phyloP scores from a whole-genome alignment of 2,329 filamentous ascomycete species.

The Pezicula neosporulosa region DNA sequence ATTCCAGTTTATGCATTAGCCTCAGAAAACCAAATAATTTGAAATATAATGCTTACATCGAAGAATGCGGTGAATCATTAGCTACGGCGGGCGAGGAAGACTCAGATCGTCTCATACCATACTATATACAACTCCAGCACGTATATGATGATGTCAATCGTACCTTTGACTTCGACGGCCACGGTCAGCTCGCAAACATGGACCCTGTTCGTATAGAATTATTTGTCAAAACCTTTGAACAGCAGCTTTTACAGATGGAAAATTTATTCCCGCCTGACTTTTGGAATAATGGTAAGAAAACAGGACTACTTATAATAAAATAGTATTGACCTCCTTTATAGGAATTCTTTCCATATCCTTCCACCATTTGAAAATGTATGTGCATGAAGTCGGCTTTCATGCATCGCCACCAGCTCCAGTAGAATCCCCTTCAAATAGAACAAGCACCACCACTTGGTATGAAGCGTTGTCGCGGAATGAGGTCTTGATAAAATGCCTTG shows the following conservation, averaged over 20 bases:
- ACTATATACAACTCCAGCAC: slow-evolving; percentile 20
- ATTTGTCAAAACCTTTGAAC: slow-evolving; percentile 19
- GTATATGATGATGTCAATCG: slow-evolving; percentile 23
- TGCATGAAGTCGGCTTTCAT: slow-evolving; percentile 24
- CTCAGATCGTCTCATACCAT: slow-evolving; percentile 21
- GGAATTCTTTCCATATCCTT: slow-evolving; percentile 11
- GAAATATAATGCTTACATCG: slow-evolving; percentile 19
- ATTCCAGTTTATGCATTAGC: slow-evolving; percentile 17
- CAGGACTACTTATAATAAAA: background rate
- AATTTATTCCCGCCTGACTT: slow-evolving; percentile 14
- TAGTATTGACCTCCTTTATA: slow-evolving; percentile 1
- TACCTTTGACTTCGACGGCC: slow-evolving; percentile 22
- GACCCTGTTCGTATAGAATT: slow-evolving; percentile 21
- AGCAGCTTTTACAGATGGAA: slow-evolving; percentile 19
- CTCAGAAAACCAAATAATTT: slow-evolving; percentile 24
- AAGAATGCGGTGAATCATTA: slow-evolving; percentile 18
- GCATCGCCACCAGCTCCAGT: slow-evolving; percentile 3
- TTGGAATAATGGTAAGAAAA: slow-evolving; percentile 18
- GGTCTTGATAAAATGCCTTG: slow-evolving; percentile 12
- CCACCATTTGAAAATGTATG: slow-evolving; percentile 14
- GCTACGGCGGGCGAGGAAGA: slow-evolving; percentile 12
- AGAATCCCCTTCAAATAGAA: background rate
- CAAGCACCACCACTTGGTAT: slow-evolving; percentile 13
- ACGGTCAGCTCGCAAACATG: slow-evolving; percentile 11
- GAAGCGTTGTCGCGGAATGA: slow-evolving; percentile 13